phyloP scores from a whole-genome alignment of 768 basidiomycete genomes.

The Suillus discolor region DNA sequence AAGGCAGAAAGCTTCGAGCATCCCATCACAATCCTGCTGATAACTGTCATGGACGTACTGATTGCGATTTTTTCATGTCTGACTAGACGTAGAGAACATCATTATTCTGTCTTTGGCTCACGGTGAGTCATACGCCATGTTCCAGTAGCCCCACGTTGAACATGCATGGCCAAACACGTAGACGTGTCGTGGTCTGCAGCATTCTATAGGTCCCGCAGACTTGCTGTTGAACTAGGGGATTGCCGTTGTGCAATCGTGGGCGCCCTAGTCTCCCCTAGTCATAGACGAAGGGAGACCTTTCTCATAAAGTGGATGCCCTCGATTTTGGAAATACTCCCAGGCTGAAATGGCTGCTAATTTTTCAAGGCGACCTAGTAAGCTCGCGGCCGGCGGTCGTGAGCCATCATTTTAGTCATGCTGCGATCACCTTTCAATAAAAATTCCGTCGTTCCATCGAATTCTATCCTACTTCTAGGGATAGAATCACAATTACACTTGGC shows the following conservation, averaged over 20 bases:
- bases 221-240: constrained; percentile 45
- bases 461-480: constrained; percentile 33
- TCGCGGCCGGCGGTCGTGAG: constrained; percentile 41
- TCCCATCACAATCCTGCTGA: constrained; percentile 14
- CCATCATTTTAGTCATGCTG: constrained; percentile 27
- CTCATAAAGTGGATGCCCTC: constrained; percentile 40
- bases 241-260: constrained; percentile 36
- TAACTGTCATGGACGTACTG: constrained; percentile 46
- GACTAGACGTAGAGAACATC: constrained; percentile 38
- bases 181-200: constrained; percentile 63
- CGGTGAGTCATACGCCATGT: constrained; percentile 36
- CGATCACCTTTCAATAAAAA: constrained; percentile 31
- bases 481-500: constrained; percentile 24
- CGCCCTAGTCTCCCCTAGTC: constrained; percentile 23
- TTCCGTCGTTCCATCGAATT: constrained; percentile 35
- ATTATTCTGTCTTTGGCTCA: constrained; percentile 39
- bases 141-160: constrained; percentile 17
- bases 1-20: constrained; percentile 8
- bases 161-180: constrained; percentile 36
- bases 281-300: not conserved
- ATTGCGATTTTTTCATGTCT: constrained; percentile 39
- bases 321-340: constrained; percentile 41
- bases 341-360: constrained; percentile 51
- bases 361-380: constrained; percentile 36
- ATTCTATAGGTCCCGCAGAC: constrained; percentile 51